Evolutionary conservation across 208 protist species (phyloP), one percentile per base, ranked within the genome.

Genomic region (Crithidia expoeki): DNA sequence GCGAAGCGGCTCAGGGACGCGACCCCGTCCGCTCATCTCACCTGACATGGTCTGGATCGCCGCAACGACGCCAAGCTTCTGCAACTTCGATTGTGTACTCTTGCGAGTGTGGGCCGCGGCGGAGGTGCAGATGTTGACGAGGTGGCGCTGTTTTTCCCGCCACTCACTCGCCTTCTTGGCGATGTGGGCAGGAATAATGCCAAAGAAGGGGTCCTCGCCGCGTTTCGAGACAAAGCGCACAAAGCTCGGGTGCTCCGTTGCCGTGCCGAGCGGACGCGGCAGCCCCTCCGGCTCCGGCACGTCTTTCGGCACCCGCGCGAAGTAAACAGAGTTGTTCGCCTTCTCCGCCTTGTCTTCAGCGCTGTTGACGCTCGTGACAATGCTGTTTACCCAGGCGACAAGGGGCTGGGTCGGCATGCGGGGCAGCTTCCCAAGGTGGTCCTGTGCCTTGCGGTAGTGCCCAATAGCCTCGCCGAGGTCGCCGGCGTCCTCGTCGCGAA

Each of bases 191-290:
- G 89, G 88, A 50, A 94, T 59, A 67, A 96, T 94, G 51, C 92
- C 92, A 65, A 96, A 94, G 59, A 96, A 96, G 2, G 92, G 89
- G 66, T 96, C 92, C 14, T 78, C 74, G 42, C 74, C 89, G 16
- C 86, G 80, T 51, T 79, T 86, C 32, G 84, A 90, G 36, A 83
- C 74, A 44, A 88, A 85, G 38, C 62, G 59, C 19, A 85, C 75
- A 52, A 95, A 85, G 67, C 79, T 80, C 9, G 56, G 12, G 67
- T 86, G 83, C 56, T 75, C 74, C 1, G 79, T 90, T 4, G 87
- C 67, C 49, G 85, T 81, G 28, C 92, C 92, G 4, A 96, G 72
- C 23, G 84, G 60, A 14, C 82, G 74, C 12, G 84, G 79, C 42
- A 96, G 79, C 33, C 78, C 85, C 40, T 59, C 78, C 12, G 84